phyloP scores from a whole-genome alignment of 805 yeast species.

The Kuraishia hungarica region DNA sequence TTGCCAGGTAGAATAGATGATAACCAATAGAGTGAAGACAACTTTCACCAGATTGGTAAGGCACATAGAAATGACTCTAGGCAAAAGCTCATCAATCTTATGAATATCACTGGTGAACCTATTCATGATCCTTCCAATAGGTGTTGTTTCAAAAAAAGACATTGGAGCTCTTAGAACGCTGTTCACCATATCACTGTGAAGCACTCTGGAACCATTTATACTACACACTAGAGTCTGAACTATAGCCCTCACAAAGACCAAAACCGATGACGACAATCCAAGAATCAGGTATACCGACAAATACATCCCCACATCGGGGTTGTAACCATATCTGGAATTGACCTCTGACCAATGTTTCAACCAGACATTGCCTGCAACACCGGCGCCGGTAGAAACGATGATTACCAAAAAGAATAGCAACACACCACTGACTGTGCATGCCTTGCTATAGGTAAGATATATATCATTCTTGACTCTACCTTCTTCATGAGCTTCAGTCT shows the following conservation, averaged over 20 bases:
- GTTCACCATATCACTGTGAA: conserved; percentile 70
- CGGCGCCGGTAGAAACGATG: conserved; percentile 45
- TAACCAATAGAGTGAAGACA: conserved; percentile 67
- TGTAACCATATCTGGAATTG: conserved; percentile 57
- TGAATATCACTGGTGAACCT: conserved; percentile 88
- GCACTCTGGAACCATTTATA: conserved; percentile 66
- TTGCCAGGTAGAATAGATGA: conserved; percentile 82
- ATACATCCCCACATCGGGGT: conserved; percentile 64
- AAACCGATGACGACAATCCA: conserved; percentile 59
- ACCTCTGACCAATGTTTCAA: conserved; percentile 96
- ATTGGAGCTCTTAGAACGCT: conserved; percentile 81
- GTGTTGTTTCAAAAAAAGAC: conserved; percentile 94
- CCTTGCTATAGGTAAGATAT: conserved; percentile 74
- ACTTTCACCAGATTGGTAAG: conserved; percentile 55
- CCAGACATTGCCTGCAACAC: conserved; percentile 80
- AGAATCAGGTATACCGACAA: conserved; percentile 66
- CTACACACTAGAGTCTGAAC: conserved; percentile 76
- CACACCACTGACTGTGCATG: conserved; percentile 71
- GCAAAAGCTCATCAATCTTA: conserved; percentile 73
- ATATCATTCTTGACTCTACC: conserved; percentile 91
- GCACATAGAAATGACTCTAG: conserved; percentile 65
- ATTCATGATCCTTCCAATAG: conserved; percentile 85
- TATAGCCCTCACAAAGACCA: conserved; percentile 56
- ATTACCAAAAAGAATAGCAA: conserved; percentile 45
- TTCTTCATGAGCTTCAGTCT: conserved; percentile 79